These are phyloP conservation scores for Moniliella sp. DNA, from an alignment of 1,284 basidiomycete species.

Conservation along the genomic window DNA sequence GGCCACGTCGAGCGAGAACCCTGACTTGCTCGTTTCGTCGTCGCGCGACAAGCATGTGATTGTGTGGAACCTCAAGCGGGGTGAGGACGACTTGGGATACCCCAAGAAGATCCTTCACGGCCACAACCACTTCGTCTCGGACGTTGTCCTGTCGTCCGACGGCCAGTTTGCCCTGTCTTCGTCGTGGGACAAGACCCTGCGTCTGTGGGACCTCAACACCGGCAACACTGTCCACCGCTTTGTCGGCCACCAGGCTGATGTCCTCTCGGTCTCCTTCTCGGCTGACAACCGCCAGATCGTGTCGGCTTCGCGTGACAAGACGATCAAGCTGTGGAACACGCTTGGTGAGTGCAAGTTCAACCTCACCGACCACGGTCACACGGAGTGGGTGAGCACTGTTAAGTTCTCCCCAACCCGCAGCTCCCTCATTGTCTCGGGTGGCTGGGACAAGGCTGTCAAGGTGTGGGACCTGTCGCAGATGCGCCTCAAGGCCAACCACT, in stretches of 20 bases:
- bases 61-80: slow-evolving; percentile 93
- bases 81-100: slow-evolving; percentile 44
- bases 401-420: slow-evolving; percentile 97
- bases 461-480: slow-evolving; percentile 46
- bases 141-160: slow-evolving; percentile 70
- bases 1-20: slow-evolving; percentile 86
- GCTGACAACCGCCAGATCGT: slow-evolving; percentile 57
- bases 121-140: slow-evolving; percentile 99
- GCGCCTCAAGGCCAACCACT: too few species aligned
- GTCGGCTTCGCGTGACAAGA: slow-evolving; percentile 82
- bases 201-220: slow-evolving; percentile 56
- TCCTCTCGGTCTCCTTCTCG: slow-evolving; percentile 46
- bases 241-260: slow-evolving; percentile 91
- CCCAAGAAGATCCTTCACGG: slow-evolving; percentile 82
- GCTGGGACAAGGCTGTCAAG: slow-evolving; percentile 99
- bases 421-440: slow-evolving; percentile 94
- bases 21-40: too few species aligned
- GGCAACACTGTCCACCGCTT: slow-evolving; percentile 45
- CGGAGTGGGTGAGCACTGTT: slow-evolving; percentile 74
- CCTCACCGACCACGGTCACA: slow-evolving; percentile 77
- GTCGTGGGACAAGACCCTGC: slow-evolving; percentile 98
- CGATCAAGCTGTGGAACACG: slow-evolving; percentile 99
- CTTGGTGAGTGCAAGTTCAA: slow-evolving; percentile 99
- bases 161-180: slow-evolving; percentile 97
- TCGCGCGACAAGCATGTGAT: slow-evolving; percentile 99